Conservation (phyloP, 2,329 filamentous ascomycete genomes). For the Ophiocordyceps camponoti-rufipedis region DNA sequence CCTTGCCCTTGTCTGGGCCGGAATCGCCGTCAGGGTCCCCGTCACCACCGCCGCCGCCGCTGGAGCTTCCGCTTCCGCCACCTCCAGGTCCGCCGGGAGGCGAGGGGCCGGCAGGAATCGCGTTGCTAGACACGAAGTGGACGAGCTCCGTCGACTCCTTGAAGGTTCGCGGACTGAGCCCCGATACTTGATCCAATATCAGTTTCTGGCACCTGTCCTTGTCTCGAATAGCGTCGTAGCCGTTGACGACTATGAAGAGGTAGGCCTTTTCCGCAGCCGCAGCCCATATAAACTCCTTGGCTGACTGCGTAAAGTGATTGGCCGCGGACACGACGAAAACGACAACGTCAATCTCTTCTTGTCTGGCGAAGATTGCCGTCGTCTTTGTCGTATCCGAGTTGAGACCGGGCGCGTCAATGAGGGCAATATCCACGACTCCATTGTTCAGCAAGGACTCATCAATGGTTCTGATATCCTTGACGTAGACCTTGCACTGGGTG, state of each 20-base stretch:
- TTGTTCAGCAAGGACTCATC: conserved; percentile 94
- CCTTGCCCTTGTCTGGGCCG: conserved; percentile 38
- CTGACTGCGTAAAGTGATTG: conserved; percentile 93
- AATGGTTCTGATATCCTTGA: conserved; percentile 74
- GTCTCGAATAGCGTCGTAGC: conserved; percentile 85
- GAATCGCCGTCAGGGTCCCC: conserved; percentile 32
- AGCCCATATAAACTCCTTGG: conserved; percentile 94
- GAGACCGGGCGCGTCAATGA: conserved; percentile 90
- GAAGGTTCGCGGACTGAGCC: conserved; percentile 78
- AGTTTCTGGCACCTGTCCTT: conserved; percentile 81
- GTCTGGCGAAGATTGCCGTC: conserved; percentile 87
- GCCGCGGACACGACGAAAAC: conserved; percentile 96
- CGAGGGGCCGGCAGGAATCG: conserved; percentile 55
- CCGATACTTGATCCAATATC: conserved; percentile 76
- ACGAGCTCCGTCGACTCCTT: conserved; percentile 88
- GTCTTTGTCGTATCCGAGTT: conserved; percentile 96
- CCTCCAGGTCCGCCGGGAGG: conserved; percentile 36
- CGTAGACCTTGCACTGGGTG: conserved; percentile 90
- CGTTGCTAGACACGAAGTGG: conserved; percentile 95
- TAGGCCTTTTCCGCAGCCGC: conserved; percentile 95
- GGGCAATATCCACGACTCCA: conserved; percentile 89
- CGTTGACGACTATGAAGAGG: conserved; percentile 97
- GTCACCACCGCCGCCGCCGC: conserved; percentile 35
- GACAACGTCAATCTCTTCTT: conserved; percentile 97
- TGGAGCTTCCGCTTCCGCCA: conserved; percentile 30